Evolutionary conservation across 306 rosid species (phyloP).

Genomic region (Inga leiocalycina): DNA sequence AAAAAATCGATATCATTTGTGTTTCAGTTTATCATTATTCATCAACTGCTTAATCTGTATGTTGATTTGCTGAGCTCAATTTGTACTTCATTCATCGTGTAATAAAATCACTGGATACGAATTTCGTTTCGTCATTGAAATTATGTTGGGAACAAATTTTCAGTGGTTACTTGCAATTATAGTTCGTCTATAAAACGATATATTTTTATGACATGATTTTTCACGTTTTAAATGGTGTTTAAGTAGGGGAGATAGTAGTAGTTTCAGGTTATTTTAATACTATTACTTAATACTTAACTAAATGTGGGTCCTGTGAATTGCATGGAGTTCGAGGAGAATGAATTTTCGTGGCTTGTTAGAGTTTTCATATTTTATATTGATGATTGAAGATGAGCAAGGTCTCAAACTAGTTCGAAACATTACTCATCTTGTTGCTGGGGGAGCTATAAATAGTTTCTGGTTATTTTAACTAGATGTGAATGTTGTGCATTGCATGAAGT

Average conservation of each 20-base stretch:
- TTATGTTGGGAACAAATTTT: neutral
- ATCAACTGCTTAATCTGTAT: neutral
- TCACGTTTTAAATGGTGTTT: no score
- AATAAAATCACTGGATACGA: no score
- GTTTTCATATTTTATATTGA: neutral
- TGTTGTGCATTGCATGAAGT: neutral
- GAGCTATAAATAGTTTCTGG: neutral
- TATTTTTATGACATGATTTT: neutral
- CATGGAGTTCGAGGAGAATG: neutral
- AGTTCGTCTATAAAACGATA: neutral
- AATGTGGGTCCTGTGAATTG: neutral
- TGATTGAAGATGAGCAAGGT: conserved; percentile 4
- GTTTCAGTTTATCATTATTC: neutral
- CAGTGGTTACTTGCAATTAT: neutral
- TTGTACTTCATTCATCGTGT: neutral
- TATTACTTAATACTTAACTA: neutral
- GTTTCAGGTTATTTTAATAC: neutral
- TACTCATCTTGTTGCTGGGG: neutral
- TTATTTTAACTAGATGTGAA: neutral
- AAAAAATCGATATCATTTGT: neutral
- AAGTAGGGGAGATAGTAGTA: neutral
- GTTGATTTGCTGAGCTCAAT: neutral
- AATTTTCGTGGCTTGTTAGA: neutral
- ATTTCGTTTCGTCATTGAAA: neutral
- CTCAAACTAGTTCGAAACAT: neutral